Evolutionary conservation across 2,329 filamentous ascomycete species (phyloP), one percentile per base, ranked within the genome.

Genomic region (Cladosporium phlei): DNA sequence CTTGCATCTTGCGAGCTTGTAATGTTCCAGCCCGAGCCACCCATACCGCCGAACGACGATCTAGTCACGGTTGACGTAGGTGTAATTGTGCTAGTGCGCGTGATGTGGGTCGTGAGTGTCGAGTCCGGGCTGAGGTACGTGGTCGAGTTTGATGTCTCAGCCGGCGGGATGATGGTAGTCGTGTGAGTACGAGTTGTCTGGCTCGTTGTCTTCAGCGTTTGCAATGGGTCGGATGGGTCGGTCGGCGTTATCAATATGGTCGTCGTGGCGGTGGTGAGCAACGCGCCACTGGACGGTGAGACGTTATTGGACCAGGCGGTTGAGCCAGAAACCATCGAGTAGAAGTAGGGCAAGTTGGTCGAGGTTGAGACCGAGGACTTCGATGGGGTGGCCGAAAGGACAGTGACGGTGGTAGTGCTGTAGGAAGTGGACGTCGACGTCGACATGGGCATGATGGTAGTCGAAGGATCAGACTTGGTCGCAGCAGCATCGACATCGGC

Each of bases 101-200:
- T 62, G 51, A 57, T 61, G 12, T 53, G 59, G 22, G 54, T 44
- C 5, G 61, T 63, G 1, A 52, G 54, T 10, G 60, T 63, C 33
- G 52, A 20, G 16, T 50, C 53, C 2, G 55, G 48, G 33, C 49
- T 55, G 16, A 50, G 24, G 17, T 55, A 47, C 50, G 54, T 59
- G 42, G 53, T 61, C 3, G 51, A 45, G 6, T 56, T 61, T 6
- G 61, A 60, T n/a, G 55, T 57, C 35, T 54, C 56, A 7, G 50
- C 48, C 16, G 58, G 59, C 21, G 53, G 48, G 3, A 49, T 51
- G 37, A 55, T 19, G 4, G 51, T 55, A 29, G 38, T 35, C 4
- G 34, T 46, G 17, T 47, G 43, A 17, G 44, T 48, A 3, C 25
- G 45, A 19, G 39, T 50, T 9, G 40, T 48, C 19, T 38, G 38